Base-by-base conservation (phyloP, 305 asterid species). In the Rubia tinctorum region DNA sequence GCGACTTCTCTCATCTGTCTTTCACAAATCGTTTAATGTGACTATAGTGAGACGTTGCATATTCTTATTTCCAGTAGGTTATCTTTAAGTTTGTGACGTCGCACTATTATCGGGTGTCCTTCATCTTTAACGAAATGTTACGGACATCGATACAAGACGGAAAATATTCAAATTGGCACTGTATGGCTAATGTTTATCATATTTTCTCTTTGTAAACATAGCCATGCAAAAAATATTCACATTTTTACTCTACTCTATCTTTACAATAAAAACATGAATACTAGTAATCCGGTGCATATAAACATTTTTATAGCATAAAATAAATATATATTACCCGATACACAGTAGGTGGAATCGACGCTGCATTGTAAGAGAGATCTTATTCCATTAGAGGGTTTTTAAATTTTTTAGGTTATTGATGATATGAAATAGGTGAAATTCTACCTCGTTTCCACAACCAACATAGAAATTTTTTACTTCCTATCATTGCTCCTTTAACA, bases 391-490 rank as follows among this genome's bases (percentile, higher is more conserved):
- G n/a, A n/a, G n/a, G n/a, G n/a, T n/a, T n/a, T n/a, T n/a, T n/a
- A n/a, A n/a, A n/a, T n/a, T n/a, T n/a, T n/a, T n/a, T n/a, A 45
- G 1, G 51, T 45, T 45, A 45, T 10, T 5, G 51, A 15, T 45
- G 51, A 45, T 30, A 64, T 62, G 2, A 25, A 27, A 27, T 27
- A 62, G 17, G 39, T 60, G 4, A 1, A 20, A 27, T 60, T 60
- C 66, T 14, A 60, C 44, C 4, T 40, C 7, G 44, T 62, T 62
- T 62, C 44, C 13, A 62, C 43, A 62, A 34, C 11, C 0, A 64
- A 68, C 69, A 84, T 37, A 73, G 4, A 6, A 42, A 1, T 2
- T 15, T 66, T 20, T 42, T 66, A 4, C 71, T 66, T 13, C 40
- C 34, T 18, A 66, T 42, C 13, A 37, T 66, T 10, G 30, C 56